Evolutionary conservation across 2,329 filamentous ascomycete species (phyloP).

Genomic region (Colletotrichum sp.): DNA sequence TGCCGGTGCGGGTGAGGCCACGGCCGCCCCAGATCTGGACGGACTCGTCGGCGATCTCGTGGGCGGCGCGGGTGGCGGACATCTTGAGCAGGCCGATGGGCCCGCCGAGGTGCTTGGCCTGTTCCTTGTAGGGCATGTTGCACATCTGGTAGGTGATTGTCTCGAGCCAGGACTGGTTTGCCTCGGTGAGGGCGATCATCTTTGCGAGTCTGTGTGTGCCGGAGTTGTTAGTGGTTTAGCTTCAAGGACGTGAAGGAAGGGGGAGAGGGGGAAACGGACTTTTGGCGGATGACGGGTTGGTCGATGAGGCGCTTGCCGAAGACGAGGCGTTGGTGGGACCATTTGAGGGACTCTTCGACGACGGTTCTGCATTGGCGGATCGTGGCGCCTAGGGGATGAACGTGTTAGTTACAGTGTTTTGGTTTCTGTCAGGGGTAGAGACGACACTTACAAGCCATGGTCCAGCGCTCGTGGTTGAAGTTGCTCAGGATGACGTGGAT

Average conservation of each 20-base stretch:
- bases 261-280: conserved; percentile 51
- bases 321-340: conserved; percentile 85
- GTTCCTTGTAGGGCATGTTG: conserved; percentile 80
- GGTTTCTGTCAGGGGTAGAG: not conserved
- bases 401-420: not conserved
- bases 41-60: conserved; percentile 83
- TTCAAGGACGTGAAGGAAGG: not conserved
- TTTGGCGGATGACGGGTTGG: conserved; percentile 82
- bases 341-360: conserved; percentile 86
- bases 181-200: conserved; percentile 83
- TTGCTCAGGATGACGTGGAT: conserved; percentile 85
- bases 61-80: conserved; percentile 75
- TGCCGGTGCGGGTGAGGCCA: conserved; percentile 79
- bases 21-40: conserved; percentile 88
- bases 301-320: conserved; percentile 84
- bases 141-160: conserved; percentile 88
- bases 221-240: not conserved
- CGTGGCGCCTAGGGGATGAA: conserved; percentile 50
- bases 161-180: conserved; percentile 87
- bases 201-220: conserved; percentile 67
- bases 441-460: conserved; percentile 64
- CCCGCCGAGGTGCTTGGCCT: conserved; percentile 76
- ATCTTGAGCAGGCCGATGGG: conserved; percentile 86
- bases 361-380: conserved; percentile 71
- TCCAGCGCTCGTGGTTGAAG: conserved; percentile 88